Evolutionary conservation across 768 basidiomycete species (phyloP).

Genomic region (Leccinum ochraceum): DNA sequence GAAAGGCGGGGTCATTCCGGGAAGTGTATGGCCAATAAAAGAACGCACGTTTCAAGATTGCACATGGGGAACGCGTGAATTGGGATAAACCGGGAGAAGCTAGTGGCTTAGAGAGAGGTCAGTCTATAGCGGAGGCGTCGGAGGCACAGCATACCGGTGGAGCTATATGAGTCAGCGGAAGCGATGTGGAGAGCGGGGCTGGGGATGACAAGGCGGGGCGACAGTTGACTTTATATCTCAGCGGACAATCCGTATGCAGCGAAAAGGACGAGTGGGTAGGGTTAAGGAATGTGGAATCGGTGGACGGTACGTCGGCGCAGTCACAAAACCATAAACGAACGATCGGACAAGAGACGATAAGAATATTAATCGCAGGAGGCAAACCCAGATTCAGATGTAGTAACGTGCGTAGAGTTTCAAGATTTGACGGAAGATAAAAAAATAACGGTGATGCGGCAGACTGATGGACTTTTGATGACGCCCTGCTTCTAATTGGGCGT

Average conservation of each 20-base stretch:
- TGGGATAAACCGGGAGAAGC: slow-evolving; percentile 9
- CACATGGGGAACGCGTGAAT: slow-evolving; percentile 43
- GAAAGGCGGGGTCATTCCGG: slow-evolving; percentile 30
- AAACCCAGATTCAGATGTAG: slow-evolving; percentile 7
- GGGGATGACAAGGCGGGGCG: slow-evolving; percentile 12
- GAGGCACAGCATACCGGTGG: slow-evolving; percentile 20
- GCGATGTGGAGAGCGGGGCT: slow-evolving; percentile 14
- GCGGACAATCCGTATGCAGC: slow-evolving; percentile 18
- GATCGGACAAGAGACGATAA: slow-evolving; percentile 35
- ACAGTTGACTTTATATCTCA: slow-evolving; percentile 35
- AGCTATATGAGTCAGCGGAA: slow-evolving; percentile 9
- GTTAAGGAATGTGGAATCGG: slow-evolving; percentile 16
- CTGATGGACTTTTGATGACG: slow-evolving; percentile 10
- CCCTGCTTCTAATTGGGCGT: neutral
- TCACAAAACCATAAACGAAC: slow-evolving; percentile 34
- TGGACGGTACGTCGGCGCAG: slow-evolving; percentile 13
- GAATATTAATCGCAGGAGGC: slow-evolving; percentile 19
- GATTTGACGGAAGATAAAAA: slow-evolving; percentile 23
- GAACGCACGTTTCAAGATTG: slow-evolving; percentile 54
- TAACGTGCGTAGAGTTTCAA: slow-evolving; percentile 19
- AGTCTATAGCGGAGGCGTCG: neutral
- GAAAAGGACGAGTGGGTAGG: slow-evolving; percentile 16
- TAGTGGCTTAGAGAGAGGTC: slow-evolving; percentile 7
- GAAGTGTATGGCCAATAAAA: slow-evolving; percentile 15
- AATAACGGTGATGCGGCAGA: slow-evolving; percentile 11